Conservation (phyloP, 2,329 filamentous ascomycete genomes). For the Calonectria fujianensis region DNA sequence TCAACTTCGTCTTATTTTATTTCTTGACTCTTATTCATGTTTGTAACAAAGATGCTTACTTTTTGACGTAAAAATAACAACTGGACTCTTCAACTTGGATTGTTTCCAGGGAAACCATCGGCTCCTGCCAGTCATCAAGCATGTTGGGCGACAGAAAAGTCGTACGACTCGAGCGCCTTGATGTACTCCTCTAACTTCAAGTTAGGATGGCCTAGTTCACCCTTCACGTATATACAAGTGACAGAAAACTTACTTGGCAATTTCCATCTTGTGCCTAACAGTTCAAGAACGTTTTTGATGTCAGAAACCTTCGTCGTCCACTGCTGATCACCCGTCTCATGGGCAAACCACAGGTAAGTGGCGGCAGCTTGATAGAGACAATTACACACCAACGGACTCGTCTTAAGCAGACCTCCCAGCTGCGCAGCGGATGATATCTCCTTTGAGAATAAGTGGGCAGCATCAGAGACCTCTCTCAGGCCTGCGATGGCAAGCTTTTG, state of each 20-base stretch:
- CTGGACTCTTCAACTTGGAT: too few species aligned
- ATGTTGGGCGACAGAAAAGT: background rate
- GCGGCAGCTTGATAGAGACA: conserved; percentile 30
- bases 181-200: background rate
- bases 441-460: conserved; percentile 18
- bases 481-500: background rate
- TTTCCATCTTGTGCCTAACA: conserved; percentile 24
- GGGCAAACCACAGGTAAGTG: conserved; percentile 11
- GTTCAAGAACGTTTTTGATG: conserved; percentile 23
- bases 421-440: background rate
- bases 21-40: too few species aligned
- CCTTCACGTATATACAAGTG: background rate
- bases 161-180: conserved; percentile 3
- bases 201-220: background rate
- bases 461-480: background rate
- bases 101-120: too few species aligned
- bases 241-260: conserved; percentile 30
- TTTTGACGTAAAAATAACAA: too few species aligned
- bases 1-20: too few species aligned
- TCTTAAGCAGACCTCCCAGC: conserved; percentile 16
- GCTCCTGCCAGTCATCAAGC: background rate
- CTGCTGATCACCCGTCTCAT: conserved; percentile 3
- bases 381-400: conserved; percentile 24
- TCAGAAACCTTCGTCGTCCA: background rate
- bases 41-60: too few species aligned